Base-by-base conservation (phyloP, 805 yeast species). In the Osmozyma mogii region DNA sequence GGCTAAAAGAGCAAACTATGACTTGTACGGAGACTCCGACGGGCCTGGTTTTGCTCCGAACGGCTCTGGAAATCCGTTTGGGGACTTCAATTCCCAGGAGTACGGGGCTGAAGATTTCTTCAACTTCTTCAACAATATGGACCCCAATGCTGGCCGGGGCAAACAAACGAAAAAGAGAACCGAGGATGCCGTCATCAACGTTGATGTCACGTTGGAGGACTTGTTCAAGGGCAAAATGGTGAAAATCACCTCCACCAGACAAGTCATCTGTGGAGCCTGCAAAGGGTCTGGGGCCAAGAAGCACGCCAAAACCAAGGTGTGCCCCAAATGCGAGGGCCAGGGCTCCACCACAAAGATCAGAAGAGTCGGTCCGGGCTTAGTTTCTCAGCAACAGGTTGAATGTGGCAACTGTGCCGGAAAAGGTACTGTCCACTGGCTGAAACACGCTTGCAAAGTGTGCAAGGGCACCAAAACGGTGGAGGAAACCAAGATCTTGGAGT, bases 391-490 rank as follows among this genome's bases (percentile, higher is more conserved):
- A 17, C 61, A 61, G 25, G 72, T 71, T 3, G 62, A 61, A 9
- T 89, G 97, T 56, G 58, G 64, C 4, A 56, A 64, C 6, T 89
- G 97, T 62, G 58, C 65, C 17, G 96, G 94, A 9, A 56, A 61
- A 13, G 96, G 96, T 3, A 56, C 65, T 28, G 58, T 68, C 5
- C 70, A 61, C 44, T 61, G 75, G 29, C 51, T 70, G 16, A 83
- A 79, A 49, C 94, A 85, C 49, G 64, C 65, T 37, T 89, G 98
- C 62, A 80, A 75, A 42, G 66, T 65, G 35, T 89, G 98, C 58
- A 51, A 56, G 13, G 96, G 96, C 3, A 55, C 56, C 5, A 72
- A 78, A 15, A 58, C 72, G 3, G 57, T 62, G 3, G 78, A 77
- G 35, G 84, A 83, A 44, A 68, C 77, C 14, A 79, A 81, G 45